phyloP scores from a whole-genome alignment of 129 eudicot species.

The Centrapalus pauciflorus region DNA sequence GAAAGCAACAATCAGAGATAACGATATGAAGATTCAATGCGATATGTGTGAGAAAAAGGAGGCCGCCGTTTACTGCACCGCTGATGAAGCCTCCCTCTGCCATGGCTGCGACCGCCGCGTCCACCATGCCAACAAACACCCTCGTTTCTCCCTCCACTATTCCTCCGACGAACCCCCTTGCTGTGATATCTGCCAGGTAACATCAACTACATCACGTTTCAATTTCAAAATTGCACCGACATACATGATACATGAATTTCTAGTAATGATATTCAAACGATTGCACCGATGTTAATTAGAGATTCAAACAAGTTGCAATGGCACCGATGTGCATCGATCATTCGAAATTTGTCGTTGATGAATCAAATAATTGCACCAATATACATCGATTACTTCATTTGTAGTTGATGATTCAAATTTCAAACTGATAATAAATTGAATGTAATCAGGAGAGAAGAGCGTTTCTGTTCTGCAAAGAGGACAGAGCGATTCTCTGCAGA shows the following conservation, averaged over 20 bases:
- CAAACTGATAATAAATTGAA: background rate
- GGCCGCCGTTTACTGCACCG: slow-evolving; percentile 74
- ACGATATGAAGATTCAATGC: slow-evolving; percentile 80
- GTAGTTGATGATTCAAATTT: background rate
- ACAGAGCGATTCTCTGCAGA: slow-evolving; percentile 78
- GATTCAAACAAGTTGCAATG: background rate
- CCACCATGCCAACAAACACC: slow-evolving; percentile 82
- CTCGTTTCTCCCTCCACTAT: slow-evolving; percentile 50
- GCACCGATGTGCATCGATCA: background rate
- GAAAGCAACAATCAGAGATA: background rate
- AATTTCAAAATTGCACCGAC: background rate
- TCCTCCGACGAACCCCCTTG: slow-evolving; percentile 46
- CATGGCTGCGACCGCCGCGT: slow-evolving; percentile 64
- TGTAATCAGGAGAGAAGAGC: slow-evolving; percentile 58
- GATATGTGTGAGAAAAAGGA: slow-evolving; percentile 76
- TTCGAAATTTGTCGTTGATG: too few relatives aligned
- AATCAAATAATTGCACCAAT: background rate
- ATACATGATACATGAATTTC: too few relatives aligned
- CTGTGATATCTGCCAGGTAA: slow-evolving; percentile 88
- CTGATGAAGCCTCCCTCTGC: slow-evolving; percentile 93
- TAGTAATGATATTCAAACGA: too few relatives aligned
- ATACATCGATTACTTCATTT: background rate
- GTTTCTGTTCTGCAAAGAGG: slow-evolving; percentile 81
- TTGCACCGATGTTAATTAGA: background rate
- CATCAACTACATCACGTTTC: background rate